phyloP scores from a whole-genome alignment of 1,139 yeast genomes.

The Yamadazyma oceani region DNA sequence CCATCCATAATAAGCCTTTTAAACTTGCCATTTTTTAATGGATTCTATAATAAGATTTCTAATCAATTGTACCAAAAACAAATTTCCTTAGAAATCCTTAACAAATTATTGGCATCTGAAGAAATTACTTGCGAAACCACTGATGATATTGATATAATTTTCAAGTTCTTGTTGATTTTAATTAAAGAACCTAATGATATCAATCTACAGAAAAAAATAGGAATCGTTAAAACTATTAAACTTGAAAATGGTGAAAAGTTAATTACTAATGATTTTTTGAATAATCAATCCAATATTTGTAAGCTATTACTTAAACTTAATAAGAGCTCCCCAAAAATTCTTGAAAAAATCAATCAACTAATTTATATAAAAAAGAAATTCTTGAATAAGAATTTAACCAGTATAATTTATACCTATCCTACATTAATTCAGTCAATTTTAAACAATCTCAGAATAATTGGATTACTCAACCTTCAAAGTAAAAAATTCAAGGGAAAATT shows the following conservation, averaged over 20 bases:
- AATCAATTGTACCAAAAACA: slow-evolving; percentile 34
- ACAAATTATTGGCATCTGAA: slow-evolving; percentile 29
- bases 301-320: slow-evolving; percentile 63
- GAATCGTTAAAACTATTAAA: slow-evolving; percentile 34
- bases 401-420: slow-evolving; percentile 70
- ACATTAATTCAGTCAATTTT: slow-evolving; percentile 64
- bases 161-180: slow-evolving; percentile 42
- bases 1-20: slow-evolving; percentile 29
- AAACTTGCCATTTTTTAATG: slow-evolving; percentile 40
- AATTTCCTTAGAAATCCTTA: slow-evolving; percentile 43
- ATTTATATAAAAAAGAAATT: slow-evolving; percentile 55
- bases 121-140: slow-evolving; percentile 20
- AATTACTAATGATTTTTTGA: slow-evolving; percentile 39
- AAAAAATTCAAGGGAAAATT: slow-evolving; percentile 20
- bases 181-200: slow-evolving; percentile 31
- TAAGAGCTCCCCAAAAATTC: slow-evolving; percentile 41
- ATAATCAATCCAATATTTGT: slow-evolving; percentile 69
- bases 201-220: slow-evolving; percentile 39
- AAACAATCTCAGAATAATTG: slow-evolving; percentile 56
- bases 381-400: slow-evolving; percentile 53
- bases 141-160: slow-evolving; percentile 45
- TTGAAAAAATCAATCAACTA: slow-evolving; percentile 55
- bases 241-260: slow-evolving; percentile 32
- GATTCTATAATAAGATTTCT: slow-evolving; percentile 40
- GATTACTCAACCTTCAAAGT: slow-evolving; percentile 21